Evolutionary conservation across 768 basidiomycete genomes (phyloP).

Genomic region (Mycena indigotica): DNA sequence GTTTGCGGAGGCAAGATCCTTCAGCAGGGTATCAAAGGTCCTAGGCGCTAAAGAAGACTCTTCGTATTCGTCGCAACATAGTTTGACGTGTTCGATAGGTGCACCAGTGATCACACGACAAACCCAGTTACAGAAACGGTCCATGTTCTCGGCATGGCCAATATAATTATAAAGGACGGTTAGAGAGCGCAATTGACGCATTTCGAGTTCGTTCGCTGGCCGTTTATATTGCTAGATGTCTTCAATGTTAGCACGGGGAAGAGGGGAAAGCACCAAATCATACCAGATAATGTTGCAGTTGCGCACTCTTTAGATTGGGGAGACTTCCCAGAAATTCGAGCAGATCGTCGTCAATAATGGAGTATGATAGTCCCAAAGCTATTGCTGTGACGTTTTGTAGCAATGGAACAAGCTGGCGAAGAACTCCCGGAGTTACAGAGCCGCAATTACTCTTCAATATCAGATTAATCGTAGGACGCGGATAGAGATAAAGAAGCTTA

Average conservation of each 20-base stretch:
- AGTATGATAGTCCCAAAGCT: constrained; percentile 60
- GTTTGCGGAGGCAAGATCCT: constrained; percentile 42
- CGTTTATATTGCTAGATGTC: constrained; percentile 45
- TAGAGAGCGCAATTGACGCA: constrained; percentile 34
- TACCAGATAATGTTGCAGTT: constrained; percentile 56
- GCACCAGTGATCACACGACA: constrained; percentile 37
- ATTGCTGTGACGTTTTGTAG: constrained; percentile 39
- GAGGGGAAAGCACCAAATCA: constrained; percentile 16
- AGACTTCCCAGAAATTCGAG: constrained; percentile 49
- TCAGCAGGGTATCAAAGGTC: constrained; percentile 38
- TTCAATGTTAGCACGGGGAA: background rate
- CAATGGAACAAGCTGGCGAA: constrained; percentile 46
- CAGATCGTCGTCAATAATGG: constrained; percentile 54
- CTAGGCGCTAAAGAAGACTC: constrained; percentile 24
- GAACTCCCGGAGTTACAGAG: constrained; percentile 63
- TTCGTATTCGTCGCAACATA: constrained; percentile 32
- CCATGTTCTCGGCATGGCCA: constrained; percentile 23
- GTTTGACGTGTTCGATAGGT: constrained; percentile 35
- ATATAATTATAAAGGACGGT: constrained; percentile 31
- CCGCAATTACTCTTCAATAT: constrained; percentile 56
- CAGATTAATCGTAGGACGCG: background rate
- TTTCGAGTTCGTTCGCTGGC: constrained; percentile 24
- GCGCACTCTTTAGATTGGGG: constrained; percentile 38
- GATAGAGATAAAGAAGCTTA: constrained; percentile 26
- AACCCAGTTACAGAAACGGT: constrained; percentile 44